A percentile compares a stretch with the other conserved stretches of the same genome.
Conservation (phyloP, 2,329 filamentous ascomycete genomes). For the Fusarium aywerte region DNA sequence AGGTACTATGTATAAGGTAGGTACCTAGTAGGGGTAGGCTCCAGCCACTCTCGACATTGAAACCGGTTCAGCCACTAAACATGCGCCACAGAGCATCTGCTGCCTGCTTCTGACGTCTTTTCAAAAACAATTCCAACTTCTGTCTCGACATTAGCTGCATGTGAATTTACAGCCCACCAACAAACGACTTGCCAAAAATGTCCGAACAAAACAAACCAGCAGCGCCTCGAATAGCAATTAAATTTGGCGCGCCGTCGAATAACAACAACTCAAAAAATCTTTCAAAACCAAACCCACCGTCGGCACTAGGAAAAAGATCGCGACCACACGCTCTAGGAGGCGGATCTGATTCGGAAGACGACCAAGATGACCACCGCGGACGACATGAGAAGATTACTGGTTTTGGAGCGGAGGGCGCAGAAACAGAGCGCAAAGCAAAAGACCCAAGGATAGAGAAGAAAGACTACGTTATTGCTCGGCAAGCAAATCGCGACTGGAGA, state of each 20-base stretch:
- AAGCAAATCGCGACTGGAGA: constrained; percentile 72
- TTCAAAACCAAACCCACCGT: constrained; percentile 52
- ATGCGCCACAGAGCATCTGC: constrained; percentile 1
- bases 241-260: constrained; percentile 53
- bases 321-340: constrained; percentile 56
- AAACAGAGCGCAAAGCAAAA: constrained; percentile 53
- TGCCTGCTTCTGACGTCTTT: constrained; percentile 29
- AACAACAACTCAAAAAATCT: constrained; percentile 46
- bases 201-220: constrained; percentile 46
- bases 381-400: constrained; percentile 62
- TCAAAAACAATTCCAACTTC: constrained; percentile 9
- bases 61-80: background rate
- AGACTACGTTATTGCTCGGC: constrained; percentile 66
- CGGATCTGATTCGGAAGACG: constrained; percentile 58
- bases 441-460: constrained; percentile 45
- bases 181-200: constrained; percentile 23
- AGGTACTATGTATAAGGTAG: background rate
- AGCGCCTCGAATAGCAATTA: constrained; percentile 60
- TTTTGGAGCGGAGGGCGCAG: constrained; percentile 59
- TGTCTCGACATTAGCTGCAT: background rate
- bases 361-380: constrained; percentile 46
- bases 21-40: background rate
- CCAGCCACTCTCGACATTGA: background rate
- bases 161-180: constrained; percentile 4
- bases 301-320: constrained; percentile 61